These are phyloP conservation scores for Ophiorrhiza pumila DNA, from an alignment of 257 asterid genomes.

Conservation along the genomic window DNA sequence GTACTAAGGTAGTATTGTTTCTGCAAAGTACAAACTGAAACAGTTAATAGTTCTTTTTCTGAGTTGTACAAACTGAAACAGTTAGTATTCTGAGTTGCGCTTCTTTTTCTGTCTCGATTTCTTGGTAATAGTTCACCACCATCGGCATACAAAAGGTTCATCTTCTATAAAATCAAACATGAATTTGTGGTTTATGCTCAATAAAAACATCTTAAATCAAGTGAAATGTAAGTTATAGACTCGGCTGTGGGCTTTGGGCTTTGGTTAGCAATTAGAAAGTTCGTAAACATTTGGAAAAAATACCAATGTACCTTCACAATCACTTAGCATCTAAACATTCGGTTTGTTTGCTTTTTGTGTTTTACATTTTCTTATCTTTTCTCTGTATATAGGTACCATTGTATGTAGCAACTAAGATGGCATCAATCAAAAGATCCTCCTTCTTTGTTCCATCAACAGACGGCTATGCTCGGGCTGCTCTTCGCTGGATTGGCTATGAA, in stretches of 20 bases:
- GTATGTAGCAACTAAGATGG: constrained; percentile 96
- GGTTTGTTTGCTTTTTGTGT: background rate
- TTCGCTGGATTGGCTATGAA: constrained; percentile 83
- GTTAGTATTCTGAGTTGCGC: background rate
- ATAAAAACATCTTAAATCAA: background rate
- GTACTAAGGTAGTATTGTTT: too few relatives aligned
- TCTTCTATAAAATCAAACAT: background rate
- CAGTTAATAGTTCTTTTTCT: too few relatives aligned
- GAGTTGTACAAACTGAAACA: background rate
- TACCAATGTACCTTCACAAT: too few relatives aligned
- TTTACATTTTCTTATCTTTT: background rate
- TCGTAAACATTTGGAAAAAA: background rate
- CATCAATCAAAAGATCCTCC: constrained; percentile 84
- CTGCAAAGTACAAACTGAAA: too few relatives aligned
- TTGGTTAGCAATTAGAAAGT: background rate
- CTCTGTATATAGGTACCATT: constrained; percentile 62
- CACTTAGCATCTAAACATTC: background rate
- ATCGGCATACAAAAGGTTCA: background rate
- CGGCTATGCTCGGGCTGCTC: constrained; percentile 75
- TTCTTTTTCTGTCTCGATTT: background rate
- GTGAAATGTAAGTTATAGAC: background rate
- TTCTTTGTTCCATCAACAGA: constrained; percentile 90
- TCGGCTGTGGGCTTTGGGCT: too few relatives aligned
- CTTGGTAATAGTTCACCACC: background rate
- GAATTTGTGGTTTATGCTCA: background rate